A percentile compares a stretch with the other conserved stretches of the same genome.
These are phyloP conservation scores for Cladorrhinum sp. DNA, from an alignment of 2,329 filamentous ascomycete species.

Conservation along the genomic window DNA sequence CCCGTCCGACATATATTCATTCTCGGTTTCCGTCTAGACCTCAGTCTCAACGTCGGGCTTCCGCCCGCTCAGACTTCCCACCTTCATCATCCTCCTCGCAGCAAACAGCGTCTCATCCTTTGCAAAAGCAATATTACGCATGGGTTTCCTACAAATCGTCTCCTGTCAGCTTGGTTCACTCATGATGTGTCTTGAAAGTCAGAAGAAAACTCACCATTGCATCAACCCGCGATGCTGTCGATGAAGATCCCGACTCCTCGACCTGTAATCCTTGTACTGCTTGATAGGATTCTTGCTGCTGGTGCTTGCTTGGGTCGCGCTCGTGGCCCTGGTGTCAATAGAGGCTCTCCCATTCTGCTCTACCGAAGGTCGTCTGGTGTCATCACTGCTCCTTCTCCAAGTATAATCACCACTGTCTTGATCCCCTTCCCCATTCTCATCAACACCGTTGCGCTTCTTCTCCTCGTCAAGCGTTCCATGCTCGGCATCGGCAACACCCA, in stretches of 20 bases:
- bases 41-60: slow-evolving; percentile 88
- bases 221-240: slow-evolving; percentile 86
- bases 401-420: slow-evolving; percentile 12
- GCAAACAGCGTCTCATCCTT: slow-evolving; percentile 85
- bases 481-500: slow-evolving; percentile 25
- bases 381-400: slow-evolving; percentile 17
- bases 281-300: slow-evolving; percentile 52
- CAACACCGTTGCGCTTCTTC: background rate
- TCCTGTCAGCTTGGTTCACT: background rate
- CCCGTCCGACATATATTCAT: too few relatives aligned
- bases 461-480: slow-evolving; percentile 1
- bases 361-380: too few relatives aligned
- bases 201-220: slow-evolving; percentile 65
- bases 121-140: slow-evolving; percentile 79
- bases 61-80: slow-evolving; percentile 73
- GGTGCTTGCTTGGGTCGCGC: slow-evolving; percentile 11
- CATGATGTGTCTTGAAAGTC: too few relatives aligned
- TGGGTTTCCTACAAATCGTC: slow-evolving; percentile 55
- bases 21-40: slow-evolving; percentile 36
- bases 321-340: slow-evolving; percentile 39
- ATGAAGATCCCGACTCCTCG: slow-evolving; percentile 70
- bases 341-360: slow-evolving; percentile 32
- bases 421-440: slow-evolving; percentile 4
- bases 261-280: slow-evolving; percentile 61
- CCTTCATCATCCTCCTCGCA: slow-evolving; percentile 69